Evolutionary conservation across 176 grass and related monocot species (phyloP), one percentile per base, ranked within the genome.

Genomic region (Aegilops sharonensis): DNA sequence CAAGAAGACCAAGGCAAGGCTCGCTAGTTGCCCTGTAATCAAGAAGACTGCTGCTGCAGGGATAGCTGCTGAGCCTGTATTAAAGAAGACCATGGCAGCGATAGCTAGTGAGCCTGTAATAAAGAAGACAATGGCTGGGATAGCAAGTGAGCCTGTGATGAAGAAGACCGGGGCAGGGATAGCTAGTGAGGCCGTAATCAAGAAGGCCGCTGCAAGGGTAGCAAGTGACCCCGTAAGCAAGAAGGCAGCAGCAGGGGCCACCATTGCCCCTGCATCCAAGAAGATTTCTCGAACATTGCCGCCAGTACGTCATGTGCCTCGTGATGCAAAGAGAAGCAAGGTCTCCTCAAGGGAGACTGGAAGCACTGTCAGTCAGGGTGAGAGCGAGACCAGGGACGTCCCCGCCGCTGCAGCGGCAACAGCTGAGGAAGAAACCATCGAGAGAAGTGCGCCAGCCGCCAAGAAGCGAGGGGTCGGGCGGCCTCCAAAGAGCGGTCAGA

Each of bases 401-500:
- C 27, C 13, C 40, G 31, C 13, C 63, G 69, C 54, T 24, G 42
- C 11, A 48, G 27, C 83, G 17, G 21, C 34, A 8, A 9, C 65
- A 54, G 35, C 23, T 61, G 52, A 75, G 14, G 77, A 15, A 47
- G 84, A 40, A 27, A 56, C 63, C 59, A 30, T 10, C 6, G 47
- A 24, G 64, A 85, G 68, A 85, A 75, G 37, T 36, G 72, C 75
- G 11, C 87, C 67, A 4, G 40, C 9, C 18, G 42, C 9, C 31
- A 89, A 89, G 66, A 93, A 86, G 79, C 83, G 86, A 86, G 89
- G 89, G 36, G 86, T 91, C 0, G 92, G 89, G 7, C 79, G 83
- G 18, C 89, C 92, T 60, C 83, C 86, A 15, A 93, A 91, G 89
- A 68, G 63, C 52, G 88, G 82, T 12, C 85, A 90, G 75, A 88